Base-by-base conservation (phyloP, 1,284 basidiomycete species). In the Cryptococcus sp. region DNA sequence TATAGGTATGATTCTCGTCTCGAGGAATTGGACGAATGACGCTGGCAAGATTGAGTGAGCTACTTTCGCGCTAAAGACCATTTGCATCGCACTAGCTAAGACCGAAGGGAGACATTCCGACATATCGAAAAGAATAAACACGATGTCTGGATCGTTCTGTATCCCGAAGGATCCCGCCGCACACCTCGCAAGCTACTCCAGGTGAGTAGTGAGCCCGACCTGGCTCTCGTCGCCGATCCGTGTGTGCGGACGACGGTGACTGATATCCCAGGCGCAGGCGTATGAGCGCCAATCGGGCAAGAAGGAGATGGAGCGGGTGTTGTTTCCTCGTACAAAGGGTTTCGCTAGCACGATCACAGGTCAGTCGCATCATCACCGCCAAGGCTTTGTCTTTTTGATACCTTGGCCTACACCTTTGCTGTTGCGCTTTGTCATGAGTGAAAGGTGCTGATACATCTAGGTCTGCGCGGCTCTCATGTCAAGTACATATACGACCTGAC, bases 1-100 rank as follows among this genome's bases (percentile, higher is more conserved):
- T 4, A 24, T 49, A 48, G 60, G 60, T 5, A 64, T 64, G 62
- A 62, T 64, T 9, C 50, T 64, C 5, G 55, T 64, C 11, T 64
- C 62, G 19, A 41, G 60, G 23, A 52, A 58, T 42, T 64, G 62
- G 62, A 58, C 60, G 18, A 54, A 45, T 25, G 62, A 64, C 34
- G 34, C 45, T 12, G 18, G 47, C 4, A 31, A 53, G 5, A 53
- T 63, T 16, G 51, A 62, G 59, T 62, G 42, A 36, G 58, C 50
- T 18, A n/a, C 16, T 43, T 31, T 19, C 25, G 22, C 22, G 38
- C 38, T 40, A 22, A 40, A 9, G 23, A 25, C 11, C 23, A n/a
- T n/a, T n/a, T n/a, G n/a, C n/a, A n/a, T n/a, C n/a, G n/a, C n/a
- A n/a, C n/a, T n/a, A n/a, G n/a, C n/a, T n/a, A n/a, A n/a, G n/a